These are phyloP conservation scores for Ormosia semicastrata DNA, from an alignment of 306 rosid genomes.

Conservation along the genomic window DNA sequence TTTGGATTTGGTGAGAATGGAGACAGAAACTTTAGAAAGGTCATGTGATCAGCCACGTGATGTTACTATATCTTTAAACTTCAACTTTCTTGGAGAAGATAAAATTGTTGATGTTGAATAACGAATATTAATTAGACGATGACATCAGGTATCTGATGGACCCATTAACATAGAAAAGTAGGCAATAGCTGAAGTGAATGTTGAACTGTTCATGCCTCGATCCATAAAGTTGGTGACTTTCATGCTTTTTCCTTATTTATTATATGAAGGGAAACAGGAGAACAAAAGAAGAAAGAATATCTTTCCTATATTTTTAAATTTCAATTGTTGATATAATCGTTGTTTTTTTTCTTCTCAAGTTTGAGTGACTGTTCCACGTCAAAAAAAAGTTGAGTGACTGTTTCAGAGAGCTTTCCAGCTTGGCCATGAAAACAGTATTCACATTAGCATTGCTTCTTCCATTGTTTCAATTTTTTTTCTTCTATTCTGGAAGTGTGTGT, in stretches of 20 bases:
- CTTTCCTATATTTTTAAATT: not conserved
- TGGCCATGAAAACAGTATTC: not conserved
- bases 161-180: slow-evolving; percentile 19
- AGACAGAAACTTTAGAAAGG: slow-evolving; percentile 38
- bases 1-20: slow-evolving; percentile 37
- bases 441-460: not conserved
- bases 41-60: slow-evolving; percentile 70
- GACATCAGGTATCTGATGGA: slow-evolving; percentile 19
- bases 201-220: not conserved
- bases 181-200: not conserved
- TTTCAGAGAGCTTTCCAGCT: slow-evolving; percentile 4
- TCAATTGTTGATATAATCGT: not conserved
- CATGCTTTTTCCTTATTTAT: not conserved
- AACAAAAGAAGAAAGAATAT: not conserved
- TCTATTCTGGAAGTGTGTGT: too few relatives aligned
- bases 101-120: slow-evolving; percentile 21
- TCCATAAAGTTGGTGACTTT: not conserved
- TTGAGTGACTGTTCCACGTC: not conserved
- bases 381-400: not conserved
- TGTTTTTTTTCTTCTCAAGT: not conserved
- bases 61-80: slow-evolving; percentile 18
- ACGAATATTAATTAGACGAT: slow-evolving; percentile 8
- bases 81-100: slow-evolving; percentile 33
- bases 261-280: not conserved
- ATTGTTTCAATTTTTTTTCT: not conserved